A percentile compares a stretch with the other conserved stretches of the same genome.
Conservation (phyloP, 805 yeast genomes). For the Sporopachydermia quercuum region DNA sequence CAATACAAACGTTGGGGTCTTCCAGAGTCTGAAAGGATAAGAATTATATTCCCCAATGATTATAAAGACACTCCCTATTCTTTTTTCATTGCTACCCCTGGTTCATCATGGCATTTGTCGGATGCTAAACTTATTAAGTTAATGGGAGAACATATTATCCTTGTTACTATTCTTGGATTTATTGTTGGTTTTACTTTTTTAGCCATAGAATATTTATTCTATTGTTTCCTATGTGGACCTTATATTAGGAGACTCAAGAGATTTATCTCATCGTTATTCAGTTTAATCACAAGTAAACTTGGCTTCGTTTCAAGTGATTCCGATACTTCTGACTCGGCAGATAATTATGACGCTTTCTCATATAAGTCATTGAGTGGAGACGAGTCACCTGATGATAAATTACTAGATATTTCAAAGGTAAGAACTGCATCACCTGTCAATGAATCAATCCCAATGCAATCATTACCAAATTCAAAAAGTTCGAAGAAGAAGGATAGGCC, state of each 20-base stretch:
- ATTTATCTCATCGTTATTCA: background rate
- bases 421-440: background rate
- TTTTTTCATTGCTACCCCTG: slow-evolving; percentile 57
- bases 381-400: background rate
- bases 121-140: slow-evolving; percentile 71
- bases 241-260: background rate
- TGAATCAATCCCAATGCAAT: background rate
- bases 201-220: slow-evolving; percentile 32
- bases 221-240: slow-evolving; percentile 13
- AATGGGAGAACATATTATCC: slow-evolving; percentile 57
- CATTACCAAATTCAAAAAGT: background rate
- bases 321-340: too few relatives aligned
- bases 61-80: slow-evolving; percentile 29
- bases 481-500: background rate
- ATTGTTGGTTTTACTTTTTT: slow-evolving; percentile 33
- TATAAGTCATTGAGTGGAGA: background rate
- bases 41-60: slow-evolving; percentile 58
- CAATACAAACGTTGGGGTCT: slow-evolving; percentile 67
- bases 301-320: background rate
- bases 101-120: slow-evolving; percentile 86
- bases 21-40: slow-evolving; percentile 47
- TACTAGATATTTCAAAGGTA: background rate
- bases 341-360: background rate
- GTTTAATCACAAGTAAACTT: background rate
- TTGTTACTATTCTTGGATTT: slow-evolving; percentile 61